These are phyloP conservation scores for Colletotrichum shisoi DNA, from an alignment of 2,329 filamentous ascomycete species.

Conservation along the genomic window DNA sequence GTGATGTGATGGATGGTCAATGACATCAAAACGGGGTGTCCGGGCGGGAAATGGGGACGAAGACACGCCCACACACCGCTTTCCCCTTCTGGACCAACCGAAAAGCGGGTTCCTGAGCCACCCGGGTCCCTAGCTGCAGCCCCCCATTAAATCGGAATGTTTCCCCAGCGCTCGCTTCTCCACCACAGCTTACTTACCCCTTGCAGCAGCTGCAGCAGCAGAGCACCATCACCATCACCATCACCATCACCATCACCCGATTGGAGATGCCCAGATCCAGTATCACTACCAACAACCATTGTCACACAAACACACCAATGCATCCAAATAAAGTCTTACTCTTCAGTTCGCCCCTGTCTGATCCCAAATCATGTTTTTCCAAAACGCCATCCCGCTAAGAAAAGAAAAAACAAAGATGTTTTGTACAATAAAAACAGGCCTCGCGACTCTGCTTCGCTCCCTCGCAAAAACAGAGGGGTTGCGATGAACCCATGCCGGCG, in stretches of 20 bases:
- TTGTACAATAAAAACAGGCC: slow-evolving; percentile 4
- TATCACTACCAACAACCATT: too few species aligned
- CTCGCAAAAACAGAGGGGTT: not conserved
- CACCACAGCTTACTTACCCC: slow-evolving; percentile 3
- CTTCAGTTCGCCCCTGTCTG: slow-evolving; percentile 21
- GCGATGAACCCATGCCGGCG: slow-evolving; percentile 2
- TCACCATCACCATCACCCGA: not conserved
- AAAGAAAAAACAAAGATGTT: not conserved
- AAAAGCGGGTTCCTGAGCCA: not conserved
- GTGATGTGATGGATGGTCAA: not conserved
- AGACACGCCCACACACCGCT: slow-evolving; percentile 3
- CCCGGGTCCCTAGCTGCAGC: not conserved
- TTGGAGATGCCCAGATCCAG: not conserved
- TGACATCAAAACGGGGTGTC: slow-evolving; percentile 9
- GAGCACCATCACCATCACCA: too few species aligned
- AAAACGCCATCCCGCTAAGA: slow-evolving; percentile 28
- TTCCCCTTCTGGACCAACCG: not conserved
- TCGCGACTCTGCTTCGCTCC: not conserved
- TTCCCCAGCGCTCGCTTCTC: not conserved
- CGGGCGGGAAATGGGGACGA: not conserved
- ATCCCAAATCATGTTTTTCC: slow-evolving; percentile 21
- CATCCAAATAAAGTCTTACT: slow-evolving; percentile 7
- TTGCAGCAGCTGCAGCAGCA: slow-evolving; percentile 3
- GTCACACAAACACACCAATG: too few species aligned
- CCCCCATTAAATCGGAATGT: not conserved